phyloP scores from a whole-genome alignment of 495 filamentous ascomycete species.

The Penicillium flavigenum region DNA sequence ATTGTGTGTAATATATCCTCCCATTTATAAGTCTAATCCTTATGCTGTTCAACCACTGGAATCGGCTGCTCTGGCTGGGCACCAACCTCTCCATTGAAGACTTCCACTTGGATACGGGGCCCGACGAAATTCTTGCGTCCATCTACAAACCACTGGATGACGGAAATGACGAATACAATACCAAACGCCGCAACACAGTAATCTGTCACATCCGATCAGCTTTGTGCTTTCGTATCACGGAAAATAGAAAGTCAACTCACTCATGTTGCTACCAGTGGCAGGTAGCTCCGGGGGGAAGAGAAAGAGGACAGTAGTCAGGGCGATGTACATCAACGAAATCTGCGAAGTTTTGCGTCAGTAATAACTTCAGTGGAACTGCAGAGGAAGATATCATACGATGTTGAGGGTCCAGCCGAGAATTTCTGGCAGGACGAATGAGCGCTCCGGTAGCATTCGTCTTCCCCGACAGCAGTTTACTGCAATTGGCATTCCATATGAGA shows the following conservation, averaged over 20 bases:
- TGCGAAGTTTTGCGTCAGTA: slow-evolving; percentile 23
- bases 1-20: not conserved
- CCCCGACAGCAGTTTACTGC: slow-evolving; percentile 64
- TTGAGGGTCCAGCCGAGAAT: slow-evolving; percentile 54
- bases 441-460: slow-evolving; percentile 60
- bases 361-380: not conserved
- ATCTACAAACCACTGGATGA: slow-evolving; percentile 69
- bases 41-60: slow-evolving; percentile 22
- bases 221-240: not conserved
- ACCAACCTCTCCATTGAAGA: slow-evolving; percentile 31
- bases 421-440: slow-evolving; percentile 58
- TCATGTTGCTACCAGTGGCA: slow-evolving; percentile 70
- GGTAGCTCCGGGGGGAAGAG: slow-evolving; percentile 70
- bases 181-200: slow-evolving; percentile 71
- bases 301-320: slow-evolving; percentile 71
- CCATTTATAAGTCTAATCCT: slow-evolving; percentile 9
- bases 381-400: slow-evolving; percentile 28
- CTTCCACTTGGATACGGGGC: slow-evolving; percentile 53
- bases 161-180: slow-evolving; percentile 64
- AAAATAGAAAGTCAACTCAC: slow-evolving; percentile 34
- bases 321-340: slow-evolving; percentile 64
- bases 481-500: slow-evolving; percentile 73
- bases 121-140: slow-evolving; percentile 70
- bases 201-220: slow-evolving; percentile 38
- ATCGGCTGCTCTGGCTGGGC: slow-evolving; percentile 19